Percentiles rank a stretch among this genome's conserved stretches.
Evolutionary conservation across 2,329 filamentous ascomycete species (phyloP).

Genomic region (Chaetomium sp.): DNA sequence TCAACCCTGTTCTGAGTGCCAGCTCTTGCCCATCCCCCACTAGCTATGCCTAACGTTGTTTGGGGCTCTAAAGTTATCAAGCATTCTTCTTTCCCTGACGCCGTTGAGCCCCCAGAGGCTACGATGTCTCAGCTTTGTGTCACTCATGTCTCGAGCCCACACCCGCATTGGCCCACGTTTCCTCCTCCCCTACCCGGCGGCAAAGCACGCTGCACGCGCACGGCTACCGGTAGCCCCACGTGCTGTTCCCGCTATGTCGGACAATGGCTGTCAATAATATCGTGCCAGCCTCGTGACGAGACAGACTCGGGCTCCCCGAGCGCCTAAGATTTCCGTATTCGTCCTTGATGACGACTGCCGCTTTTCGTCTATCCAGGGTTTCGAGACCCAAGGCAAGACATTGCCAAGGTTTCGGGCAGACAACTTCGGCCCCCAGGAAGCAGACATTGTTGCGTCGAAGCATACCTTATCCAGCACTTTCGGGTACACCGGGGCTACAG

Average conservation of each 20-base stretch:
- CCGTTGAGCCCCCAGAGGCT: conserved; percentile 5
- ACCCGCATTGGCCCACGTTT: conserved; percentile 18
- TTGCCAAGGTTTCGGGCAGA: conserved; percentile 8
- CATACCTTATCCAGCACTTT: background rate
- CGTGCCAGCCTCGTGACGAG: conserved; percentile 2
- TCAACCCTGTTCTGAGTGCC: background rate
- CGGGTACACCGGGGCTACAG: no score
- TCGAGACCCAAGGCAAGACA: background rate
- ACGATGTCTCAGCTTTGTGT: conserved; percentile 24
- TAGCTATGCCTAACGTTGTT: conserved; percentile 10
- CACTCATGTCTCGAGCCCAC: conserved; percentile 23
- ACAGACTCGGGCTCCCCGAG: conserved; percentile 6
- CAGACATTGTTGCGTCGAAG: background rate
- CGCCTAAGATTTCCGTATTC: conserved; percentile 11
- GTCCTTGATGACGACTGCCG: conserved; percentile 3
- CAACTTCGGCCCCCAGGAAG: background rate
- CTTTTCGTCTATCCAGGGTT: background rate
- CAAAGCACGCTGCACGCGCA: conserved; percentile 9
- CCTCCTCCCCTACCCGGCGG: conserved; percentile 1
- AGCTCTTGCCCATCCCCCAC: conserved; percentile 2
- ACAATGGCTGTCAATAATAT: conserved; percentile 19
- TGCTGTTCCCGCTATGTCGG: conserved; percentile 8
- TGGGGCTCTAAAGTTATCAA: conserved; percentile 2
- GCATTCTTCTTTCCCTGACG: background rate
- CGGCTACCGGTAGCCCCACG: conserved; percentile 12